Evolutionary conservation across 768 basidiomycete species (phyloP).

Genomic region (Hericium erinaceus): DNA sequence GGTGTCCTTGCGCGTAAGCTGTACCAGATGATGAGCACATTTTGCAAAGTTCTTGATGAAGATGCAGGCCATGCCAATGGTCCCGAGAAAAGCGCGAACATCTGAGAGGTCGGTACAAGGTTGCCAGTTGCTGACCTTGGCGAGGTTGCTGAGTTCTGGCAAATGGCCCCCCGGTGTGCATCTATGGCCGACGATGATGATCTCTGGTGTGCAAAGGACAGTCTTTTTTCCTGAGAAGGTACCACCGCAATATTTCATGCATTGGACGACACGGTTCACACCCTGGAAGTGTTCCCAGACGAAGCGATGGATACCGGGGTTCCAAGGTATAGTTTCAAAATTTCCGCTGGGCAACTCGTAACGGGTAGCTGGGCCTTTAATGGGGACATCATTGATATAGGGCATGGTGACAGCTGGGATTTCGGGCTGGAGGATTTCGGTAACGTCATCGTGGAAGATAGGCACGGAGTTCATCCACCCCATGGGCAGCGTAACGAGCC

Average conservation of each 20-base stretch:
- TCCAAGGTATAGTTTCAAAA: conserved; percentile 28
- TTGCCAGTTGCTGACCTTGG: conserved; percentile 20
- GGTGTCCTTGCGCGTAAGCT: conserved; percentile 15
- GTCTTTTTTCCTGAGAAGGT: conserved; percentile 31
- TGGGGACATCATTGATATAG: conserved; percentile 31
- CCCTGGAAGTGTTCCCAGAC: conserved; percentile 30
- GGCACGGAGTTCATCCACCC: too few relatives aligned
- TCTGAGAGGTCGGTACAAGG: conserved; percentile 12
- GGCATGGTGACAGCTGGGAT: conserved; percentile 15
- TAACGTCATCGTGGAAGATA: too few relatives aligned
- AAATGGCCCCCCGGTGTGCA: conserved; percentile 26
- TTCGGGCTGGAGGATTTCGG: too few relatives aligned
- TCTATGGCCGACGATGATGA: conserved; percentile 27
- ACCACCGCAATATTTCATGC: conserved; percentile 26
- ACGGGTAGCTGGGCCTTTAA: conserved; percentile 24
- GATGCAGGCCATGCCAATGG: conserved; percentile 10
- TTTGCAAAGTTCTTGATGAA: conserved; percentile 19
- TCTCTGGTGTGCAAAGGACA: conserved; percentile 18
- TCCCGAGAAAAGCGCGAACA: conserved; percentile 20
- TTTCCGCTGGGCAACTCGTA: conserved; percentile 22
- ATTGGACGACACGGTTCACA: conserved; percentile 28
- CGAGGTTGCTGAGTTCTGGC: conserved; percentile 18
- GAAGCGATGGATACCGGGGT: conserved; percentile 27
- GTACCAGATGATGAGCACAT: conserved; percentile 11
- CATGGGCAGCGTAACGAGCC: too few relatives aligned